Percentiles rank a stretch among this genome's conserved stretches.
These are phyloP conservation scores for Cytospora piceicola DNA, from an alignment of 2,329 filamentous ascomycete genomes.

Conservation along the genomic window DNA sequence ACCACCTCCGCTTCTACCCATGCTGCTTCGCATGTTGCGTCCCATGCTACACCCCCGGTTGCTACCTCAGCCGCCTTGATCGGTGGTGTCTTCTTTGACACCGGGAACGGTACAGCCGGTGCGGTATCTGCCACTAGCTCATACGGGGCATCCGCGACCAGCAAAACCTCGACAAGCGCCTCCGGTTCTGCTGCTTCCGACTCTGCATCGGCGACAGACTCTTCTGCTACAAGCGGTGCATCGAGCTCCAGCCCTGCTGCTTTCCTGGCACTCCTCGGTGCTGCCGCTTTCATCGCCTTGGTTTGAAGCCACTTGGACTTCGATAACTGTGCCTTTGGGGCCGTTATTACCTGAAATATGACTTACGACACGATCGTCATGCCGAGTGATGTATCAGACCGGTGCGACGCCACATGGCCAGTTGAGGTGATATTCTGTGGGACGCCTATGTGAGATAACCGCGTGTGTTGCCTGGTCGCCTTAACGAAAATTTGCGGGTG, in stretches of 20 bases:
- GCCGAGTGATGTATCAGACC: not conserved
- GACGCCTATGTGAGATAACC: not conserved
- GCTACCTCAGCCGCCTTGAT: conserved; percentile 29
- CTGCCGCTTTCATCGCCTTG: conserved; percentile 35
- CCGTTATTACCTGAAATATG: not conserved
- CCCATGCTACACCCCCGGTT: not conserved
- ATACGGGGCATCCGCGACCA: conserved; percentile 31
- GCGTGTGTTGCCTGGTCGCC: not conserved
- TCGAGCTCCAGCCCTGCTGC: conserved; percentile 39
- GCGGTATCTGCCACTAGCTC: conserved; percentile 27
- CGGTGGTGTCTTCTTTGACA: conserved; percentile 28
- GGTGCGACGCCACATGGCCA: not conserved
- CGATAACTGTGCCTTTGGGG: not conserved
- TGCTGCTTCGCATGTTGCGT: not conserved
- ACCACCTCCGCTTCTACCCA: not conserved
- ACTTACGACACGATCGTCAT: conserved; percentile 9
- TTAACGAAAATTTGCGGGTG: not conserved
- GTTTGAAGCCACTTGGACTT: conserved; percentile 31
- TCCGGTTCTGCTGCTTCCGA: conserved; percentile 26
- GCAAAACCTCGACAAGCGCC: conserved; percentile 28
- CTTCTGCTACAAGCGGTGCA: conserved; percentile 39
- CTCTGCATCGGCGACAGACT: conserved; percentile 30
- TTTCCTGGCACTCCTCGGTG: conserved; percentile 37
- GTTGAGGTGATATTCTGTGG: not conserved
- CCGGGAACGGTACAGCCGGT: conserved; percentile 29